These are phyloP conservation scores for Clavaria fumosa DNA, from an alignment of 768 basidiomycete genomes.

Conservation along the genomic window DNA sequence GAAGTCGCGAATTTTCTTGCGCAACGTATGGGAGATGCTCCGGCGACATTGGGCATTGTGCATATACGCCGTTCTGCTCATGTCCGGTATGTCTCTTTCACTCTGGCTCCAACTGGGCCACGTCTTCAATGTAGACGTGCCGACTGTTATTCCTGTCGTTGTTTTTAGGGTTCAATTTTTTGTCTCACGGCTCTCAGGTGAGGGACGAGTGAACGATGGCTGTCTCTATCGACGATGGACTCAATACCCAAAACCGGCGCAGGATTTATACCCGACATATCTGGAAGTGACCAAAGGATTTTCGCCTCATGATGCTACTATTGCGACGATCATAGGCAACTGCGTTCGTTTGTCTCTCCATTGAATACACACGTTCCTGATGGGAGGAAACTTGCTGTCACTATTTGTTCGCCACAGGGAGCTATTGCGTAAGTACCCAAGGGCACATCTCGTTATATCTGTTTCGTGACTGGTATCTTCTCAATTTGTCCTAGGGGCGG, in stretches of 20 bases:
- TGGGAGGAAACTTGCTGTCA: constrained; percentile 1
- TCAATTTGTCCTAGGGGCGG: constrained; percentile 33
- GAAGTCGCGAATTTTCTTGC: constrained; percentile 62
- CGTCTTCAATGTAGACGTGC: neutral
- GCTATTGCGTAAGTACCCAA: constrained; percentile 20
- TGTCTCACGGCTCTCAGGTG: constrained; percentile 58
- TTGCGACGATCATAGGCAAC: constrained; percentile 72
- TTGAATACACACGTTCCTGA: neutral
- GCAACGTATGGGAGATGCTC: constrained; percentile 61
- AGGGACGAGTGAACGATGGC: no score
- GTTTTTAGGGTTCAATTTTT: constrained; percentile 52
- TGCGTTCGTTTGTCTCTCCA: constrained; percentile 24
- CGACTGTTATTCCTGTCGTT: neutral
- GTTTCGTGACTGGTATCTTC: neutral
- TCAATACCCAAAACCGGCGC: no score
- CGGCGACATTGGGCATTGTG: constrained; percentile 70
- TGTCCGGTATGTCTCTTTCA: constrained; percentile 44
- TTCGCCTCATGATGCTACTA: constrained; percentile 37
- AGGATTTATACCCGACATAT: constrained; percentile 75
- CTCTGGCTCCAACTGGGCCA: no score
- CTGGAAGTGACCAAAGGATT: constrained; percentile 49
- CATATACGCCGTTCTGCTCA: constrained; percentile 71
- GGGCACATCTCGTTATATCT: no score
- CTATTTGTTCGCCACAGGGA: constrained; percentile 16
- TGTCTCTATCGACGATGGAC: no score